Percentiles rank a stretch among this genome's conserved stretches.
Evolutionary conservation across 2,329 filamentous ascomycete species (phyloP).

Genomic region (Fusarium temperatum): DNA sequence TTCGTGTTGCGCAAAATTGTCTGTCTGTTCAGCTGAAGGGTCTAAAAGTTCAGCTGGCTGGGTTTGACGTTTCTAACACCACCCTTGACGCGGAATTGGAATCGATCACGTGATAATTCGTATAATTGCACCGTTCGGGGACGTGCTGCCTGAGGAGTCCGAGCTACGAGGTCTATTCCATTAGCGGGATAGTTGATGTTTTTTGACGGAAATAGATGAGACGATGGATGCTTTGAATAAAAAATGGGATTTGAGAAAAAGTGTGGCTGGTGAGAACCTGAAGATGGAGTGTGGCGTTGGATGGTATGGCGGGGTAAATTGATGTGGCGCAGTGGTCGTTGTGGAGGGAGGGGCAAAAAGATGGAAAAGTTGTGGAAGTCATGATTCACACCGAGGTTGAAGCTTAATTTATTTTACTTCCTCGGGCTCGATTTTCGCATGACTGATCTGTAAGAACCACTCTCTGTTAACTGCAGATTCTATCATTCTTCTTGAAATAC

Average conservation of each 20-base stretch:
- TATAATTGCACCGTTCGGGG: not conserved
- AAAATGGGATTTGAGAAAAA: not conserved
- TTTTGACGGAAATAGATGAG: not conserved
- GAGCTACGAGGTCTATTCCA: not conserved
- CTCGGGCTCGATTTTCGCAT: not conserved
- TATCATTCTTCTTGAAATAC: not conserved
- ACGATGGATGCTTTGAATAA: not conserved
- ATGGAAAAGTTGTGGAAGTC: conserved; percentile 14
- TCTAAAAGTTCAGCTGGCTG: conserved; percentile 14
- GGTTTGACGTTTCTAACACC: not conserved
- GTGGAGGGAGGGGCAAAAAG: conserved; percentile 28
- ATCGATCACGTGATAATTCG: not conserved
- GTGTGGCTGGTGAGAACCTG: conserved; percentile 8
- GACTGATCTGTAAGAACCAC: not conserved
- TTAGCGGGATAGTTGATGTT: conserved; percentile 3
- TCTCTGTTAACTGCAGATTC: not conserved
- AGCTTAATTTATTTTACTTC: conserved; percentile 4
- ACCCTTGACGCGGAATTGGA: not conserved
- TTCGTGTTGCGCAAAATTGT: conserved; percentile 15
- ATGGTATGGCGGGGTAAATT: conserved; percentile 24
- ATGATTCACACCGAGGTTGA: conserved; percentile 34
- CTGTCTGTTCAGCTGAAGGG: conserved; percentile 27
- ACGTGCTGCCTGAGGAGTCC: not conserved
- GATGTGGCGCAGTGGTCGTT: conserved; percentile 7
- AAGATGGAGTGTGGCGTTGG: conserved; percentile 2